Evolutionary conservation across 805 yeast genomes (phyloP).

Genomic region (Wickerhamiella sorbophila): DNA sequence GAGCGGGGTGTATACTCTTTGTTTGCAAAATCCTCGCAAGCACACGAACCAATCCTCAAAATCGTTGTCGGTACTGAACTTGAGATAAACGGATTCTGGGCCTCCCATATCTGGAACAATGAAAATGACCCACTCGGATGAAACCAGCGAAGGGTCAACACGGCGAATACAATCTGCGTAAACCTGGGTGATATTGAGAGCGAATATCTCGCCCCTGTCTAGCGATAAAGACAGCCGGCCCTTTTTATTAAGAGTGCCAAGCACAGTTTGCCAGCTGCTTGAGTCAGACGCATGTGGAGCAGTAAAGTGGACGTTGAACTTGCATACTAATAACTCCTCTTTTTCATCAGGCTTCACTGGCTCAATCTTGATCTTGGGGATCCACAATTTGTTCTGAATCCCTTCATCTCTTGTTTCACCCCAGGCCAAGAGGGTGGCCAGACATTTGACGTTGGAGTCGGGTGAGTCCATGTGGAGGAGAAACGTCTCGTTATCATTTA

Average conservation of each 20-base stretch:
- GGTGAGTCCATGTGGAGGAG: conserved; percentile 4
- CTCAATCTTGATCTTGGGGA: conserved; percentile 7
- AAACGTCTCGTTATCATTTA: conserved; percentile 5
- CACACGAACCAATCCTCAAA: conserved; percentile 24
- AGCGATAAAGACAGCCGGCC: conserved; percentile 13
- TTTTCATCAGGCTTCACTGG: conserved; percentile 2
- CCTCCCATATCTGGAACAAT: conserved; percentile 17
- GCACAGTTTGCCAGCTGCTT: conserved; percentile 11
- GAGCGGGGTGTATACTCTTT: conserved; percentile 17
- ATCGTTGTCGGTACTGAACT: conserved; percentile 17
- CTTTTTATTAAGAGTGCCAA: conserved; percentile 11
- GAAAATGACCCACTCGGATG: conserved; percentile 9
- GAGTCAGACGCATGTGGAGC: conserved; percentile 6
- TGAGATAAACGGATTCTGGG: conserved; percentile 16
- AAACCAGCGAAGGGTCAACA: conserved; percentile 15
- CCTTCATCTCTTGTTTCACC: conserved; percentile 14
- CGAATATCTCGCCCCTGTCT: conserved; percentile 5
- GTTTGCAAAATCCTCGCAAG: conserved; percentile 17
- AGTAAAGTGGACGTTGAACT: conserved; percentile 13
- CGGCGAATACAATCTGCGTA: conserved; percentile 7
- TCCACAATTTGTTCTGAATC: conserved; percentile 13
- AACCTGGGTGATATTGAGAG: conserved; percentile 9
- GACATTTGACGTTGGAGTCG: conserved; percentile 3
- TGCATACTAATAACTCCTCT: conserved; percentile 13
- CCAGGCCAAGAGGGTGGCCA: conserved; percentile 14